These are phyloP conservation scores for Sporothrix humicola DNA, from an alignment of 2,329 filamentous ascomycete genomes.

Conservation along the genomic window DNA sequence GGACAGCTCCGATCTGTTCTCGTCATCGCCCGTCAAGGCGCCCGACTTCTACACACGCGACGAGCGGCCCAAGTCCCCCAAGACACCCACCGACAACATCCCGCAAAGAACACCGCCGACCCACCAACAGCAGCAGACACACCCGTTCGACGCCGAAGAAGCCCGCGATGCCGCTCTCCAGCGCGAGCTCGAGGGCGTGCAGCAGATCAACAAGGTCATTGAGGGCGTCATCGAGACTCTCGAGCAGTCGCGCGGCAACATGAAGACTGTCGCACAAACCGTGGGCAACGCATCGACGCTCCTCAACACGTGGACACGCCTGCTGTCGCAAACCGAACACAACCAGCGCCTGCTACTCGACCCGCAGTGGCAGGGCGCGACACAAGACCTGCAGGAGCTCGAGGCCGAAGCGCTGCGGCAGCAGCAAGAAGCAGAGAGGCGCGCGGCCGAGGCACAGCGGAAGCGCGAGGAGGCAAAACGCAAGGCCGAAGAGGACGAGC, in stretches of 20 bases:
- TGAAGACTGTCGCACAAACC: conserved; percentile 85
- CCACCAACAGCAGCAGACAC: conserved; percentile 37
- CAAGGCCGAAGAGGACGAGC: conserved; percentile 66
- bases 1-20: conserved; percentile 40
- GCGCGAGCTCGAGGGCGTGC: conserved; percentile 80
- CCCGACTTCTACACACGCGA: conserved; percentile 32
- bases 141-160: conserved; percentile 66
- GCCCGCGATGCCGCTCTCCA: conserved; percentile 75
- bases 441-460: conserved; percentile 77
- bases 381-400: conserved; percentile 81
- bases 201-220: conserved; percentile 85
- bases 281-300: conserved; percentile 87
- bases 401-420: conserved; percentile 78
- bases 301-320: conserved; percentile 93
- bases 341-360: conserved; percentile 92
- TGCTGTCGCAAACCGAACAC: conserved; percentile 95
- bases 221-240: conserved; percentile 76
- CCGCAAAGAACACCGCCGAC: conserved; percentile 38
- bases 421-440: conserved; percentile 78
- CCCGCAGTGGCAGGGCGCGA: conserved; percentile 86
- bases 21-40: conserved; percentile 38
- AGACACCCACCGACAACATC: conserved; percentile 49
- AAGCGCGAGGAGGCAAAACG: conserved; percentile 72
- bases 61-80: conserved; percentile 52
- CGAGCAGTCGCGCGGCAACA: conserved; percentile 74